Conservation (phyloP, 257 asterid genomes). For the Scutellaria baicalensis region DNA sequence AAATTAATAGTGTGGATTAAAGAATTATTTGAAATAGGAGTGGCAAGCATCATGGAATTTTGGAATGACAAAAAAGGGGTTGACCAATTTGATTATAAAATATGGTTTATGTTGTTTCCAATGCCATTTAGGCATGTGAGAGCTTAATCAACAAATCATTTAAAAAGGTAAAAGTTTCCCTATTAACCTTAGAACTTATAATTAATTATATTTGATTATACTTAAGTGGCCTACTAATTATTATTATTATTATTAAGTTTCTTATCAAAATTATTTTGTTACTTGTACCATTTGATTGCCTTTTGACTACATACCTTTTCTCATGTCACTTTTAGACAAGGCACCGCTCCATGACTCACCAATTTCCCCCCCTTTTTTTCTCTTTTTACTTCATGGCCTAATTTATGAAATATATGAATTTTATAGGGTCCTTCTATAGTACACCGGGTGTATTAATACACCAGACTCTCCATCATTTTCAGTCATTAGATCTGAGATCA, state of each 20-base stretch:
- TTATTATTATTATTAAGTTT: conserved; percentile 10
- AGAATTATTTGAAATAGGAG: conserved; percentile 21
- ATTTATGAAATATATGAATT: conserved; percentile 7
- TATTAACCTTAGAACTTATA: conserved; percentile 28
- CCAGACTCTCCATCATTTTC: no score
- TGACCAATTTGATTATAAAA: conserved; percentile 26
- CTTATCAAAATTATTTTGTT: conserved; percentile 10
- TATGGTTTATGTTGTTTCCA: conserved; percentile 60
- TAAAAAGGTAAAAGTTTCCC: conserved; percentile 29
- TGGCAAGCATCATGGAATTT: conserved; percentile 56
- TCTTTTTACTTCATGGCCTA: conserved; percentile 1
- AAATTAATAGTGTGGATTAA: background rate
- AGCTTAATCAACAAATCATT: conserved; percentile 27
- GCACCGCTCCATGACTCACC: conserved; percentile 36
- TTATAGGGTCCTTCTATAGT: no score
- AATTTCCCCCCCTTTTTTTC: conserved; percentile 11
- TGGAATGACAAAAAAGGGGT: conserved; percentile 38
- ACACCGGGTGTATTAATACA: no score
- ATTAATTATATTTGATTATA: conserved; percentile 19
- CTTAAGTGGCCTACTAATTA: conserved; percentile 30
- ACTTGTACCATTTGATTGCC: conserved; percentile 30
- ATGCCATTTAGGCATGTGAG: conserved; percentile 70
- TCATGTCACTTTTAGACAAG: conserved; percentile 37
- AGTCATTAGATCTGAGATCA: no score
- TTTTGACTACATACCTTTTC: conserved; percentile 64